Conservation (phyloP, 2,329 filamentous ascomycete genomes). For the Arthrobotrys sinensis region DNA sequence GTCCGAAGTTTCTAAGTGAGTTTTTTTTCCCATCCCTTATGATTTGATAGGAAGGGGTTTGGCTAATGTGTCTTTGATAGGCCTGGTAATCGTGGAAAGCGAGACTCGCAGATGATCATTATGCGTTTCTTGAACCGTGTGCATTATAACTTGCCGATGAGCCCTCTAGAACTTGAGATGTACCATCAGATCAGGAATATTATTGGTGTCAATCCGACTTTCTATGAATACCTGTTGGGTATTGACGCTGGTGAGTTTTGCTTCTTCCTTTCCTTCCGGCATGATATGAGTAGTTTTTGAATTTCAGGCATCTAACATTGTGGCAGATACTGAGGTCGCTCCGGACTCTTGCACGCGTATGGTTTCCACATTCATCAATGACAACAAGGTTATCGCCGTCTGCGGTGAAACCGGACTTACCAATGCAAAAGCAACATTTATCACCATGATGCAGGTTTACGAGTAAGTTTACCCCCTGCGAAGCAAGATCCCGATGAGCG, state of each 20-base stretch:
- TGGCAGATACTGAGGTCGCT: constrained; percentile 87
- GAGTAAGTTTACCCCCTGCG: constrained; percentile 70
- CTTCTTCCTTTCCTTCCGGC: neutral
- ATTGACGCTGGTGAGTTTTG: constrained; percentile 79
- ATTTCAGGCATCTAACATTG: constrained; percentile 32
- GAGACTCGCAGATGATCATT: constrained; percentile 97
- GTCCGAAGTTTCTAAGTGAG: constrained; percentile 75
- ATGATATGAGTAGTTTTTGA: neutral
- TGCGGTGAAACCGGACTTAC: constrained; percentile 95
- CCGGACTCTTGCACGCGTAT: constrained; percentile 91
- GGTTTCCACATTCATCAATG: constrained; percentile 89
- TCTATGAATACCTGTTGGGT: constrained; percentile 96
- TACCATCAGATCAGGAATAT: constrained; percentile 99
- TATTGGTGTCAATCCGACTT: constrained; percentile 97
- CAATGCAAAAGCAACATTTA: constrained; percentile 91
- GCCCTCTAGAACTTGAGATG: constrained; percentile 95
- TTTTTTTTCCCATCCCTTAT: neutral
- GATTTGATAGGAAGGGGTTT: neutral
- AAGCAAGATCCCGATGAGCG: neutral
- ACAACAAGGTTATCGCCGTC: constrained; percentile 91
- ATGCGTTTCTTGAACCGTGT: constrained; percentile 99
- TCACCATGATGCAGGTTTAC: constrained; percentile 99
- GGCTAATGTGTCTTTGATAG: constrained; percentile 65
- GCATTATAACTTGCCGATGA: constrained; percentile 97
- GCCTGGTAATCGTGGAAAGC: constrained; percentile 97